phyloP scores from a whole-genome alignment of 2,329 filamentous ascomycete species.

The Paecilomyces variotii region DNA sequence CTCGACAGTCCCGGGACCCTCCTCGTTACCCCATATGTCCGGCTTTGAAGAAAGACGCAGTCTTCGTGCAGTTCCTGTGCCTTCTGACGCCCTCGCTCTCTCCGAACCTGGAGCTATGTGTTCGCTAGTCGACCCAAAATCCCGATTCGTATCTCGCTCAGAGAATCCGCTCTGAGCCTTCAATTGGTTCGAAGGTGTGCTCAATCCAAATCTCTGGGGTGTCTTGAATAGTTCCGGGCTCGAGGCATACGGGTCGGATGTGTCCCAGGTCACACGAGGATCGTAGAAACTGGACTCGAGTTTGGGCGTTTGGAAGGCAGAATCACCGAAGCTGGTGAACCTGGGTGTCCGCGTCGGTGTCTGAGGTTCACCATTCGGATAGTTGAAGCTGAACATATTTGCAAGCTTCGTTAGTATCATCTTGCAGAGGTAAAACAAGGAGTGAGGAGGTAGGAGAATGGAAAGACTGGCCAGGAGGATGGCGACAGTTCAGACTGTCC shows the following conservation, averaged over 20 bases:
- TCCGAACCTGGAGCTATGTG: constrained; percentile 7
- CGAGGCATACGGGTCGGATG: constrained; percentile 39
- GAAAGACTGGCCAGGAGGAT: background rate
- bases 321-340: constrained; percentile 28
- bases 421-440: constrained; percentile 6
- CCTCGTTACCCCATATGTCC: constrained; percentile 17
- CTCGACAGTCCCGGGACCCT: constrained; percentile 25
- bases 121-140: constrained; percentile 1
- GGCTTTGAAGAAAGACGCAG: constrained; percentile 21
- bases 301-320: constrained; percentile 38
- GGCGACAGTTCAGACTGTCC: background rate
- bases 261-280: constrained; percentile 39
- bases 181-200: constrained; percentile 22
- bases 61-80: constrained; percentile 26
- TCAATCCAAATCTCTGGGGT: constrained; percentile 31
- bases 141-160: constrained; percentile 7
- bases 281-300: constrained; percentile 41
- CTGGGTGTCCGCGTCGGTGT: constrained; percentile 40
- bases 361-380: constrained; percentile 39
- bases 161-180: constrained; percentile 9
- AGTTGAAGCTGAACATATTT: constrained; percentile 36
- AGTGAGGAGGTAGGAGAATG: background rate
- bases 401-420: constrained; percentile 27
- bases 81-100: constrained; percentile 15
- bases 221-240: constrained; percentile 39